Conservation (phyloP, 2,329 filamentous ascomycete species). For the Bisporella sp. region DNA sequence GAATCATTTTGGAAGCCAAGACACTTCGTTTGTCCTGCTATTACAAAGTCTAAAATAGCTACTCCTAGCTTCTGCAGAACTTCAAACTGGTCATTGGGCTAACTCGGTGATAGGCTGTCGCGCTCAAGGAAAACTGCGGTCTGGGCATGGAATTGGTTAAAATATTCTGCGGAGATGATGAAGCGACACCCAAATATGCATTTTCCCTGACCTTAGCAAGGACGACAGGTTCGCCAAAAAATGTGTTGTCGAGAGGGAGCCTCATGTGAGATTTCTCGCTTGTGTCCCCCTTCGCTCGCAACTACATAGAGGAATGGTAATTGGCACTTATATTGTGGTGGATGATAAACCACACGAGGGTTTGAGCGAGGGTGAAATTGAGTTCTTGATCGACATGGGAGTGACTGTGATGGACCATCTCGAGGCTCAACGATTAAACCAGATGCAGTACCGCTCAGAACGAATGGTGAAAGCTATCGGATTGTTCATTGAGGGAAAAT, state of each 20-base stretch:
- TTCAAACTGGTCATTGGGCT: no score
- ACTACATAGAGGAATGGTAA: conserved; percentile 40
- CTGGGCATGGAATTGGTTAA: conserved; percentile 13
- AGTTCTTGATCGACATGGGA: conserved; percentile 50
- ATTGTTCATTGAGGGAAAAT: conserved; percentile 45
- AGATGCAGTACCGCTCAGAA: conserved; percentile 44
- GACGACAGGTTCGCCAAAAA: conserved; percentile 32
- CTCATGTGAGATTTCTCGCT: conserved; percentile 43
- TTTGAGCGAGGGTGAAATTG: conserved; percentile 38
- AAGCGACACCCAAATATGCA: conserved; percentile 10
- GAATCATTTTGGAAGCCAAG: no score
- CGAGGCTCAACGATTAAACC: conserved; percentile 45
- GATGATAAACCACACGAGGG: conserved; percentile 49
- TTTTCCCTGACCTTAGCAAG: conserved; percentile 32
- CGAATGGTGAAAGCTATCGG: conserved; percentile 48
- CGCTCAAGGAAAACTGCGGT: conserved; percentile 6
- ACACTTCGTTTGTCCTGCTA: no score
- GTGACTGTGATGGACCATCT: conserved; percentile 53
- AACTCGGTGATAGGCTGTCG: conserved; percentile 7
- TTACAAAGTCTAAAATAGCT: no score
- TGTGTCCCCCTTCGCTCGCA: conserved; percentile 55
- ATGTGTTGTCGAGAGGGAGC: conserved; percentile 28
- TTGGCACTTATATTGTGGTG: conserved; percentile 54
- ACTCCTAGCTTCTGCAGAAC: no score
- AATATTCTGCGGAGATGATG: conserved; percentile 12